Evolutionary conservation across 2,329 filamentous ascomycete genomes (phyloP).

Genomic region (Epichloe bromicola): DNA sequence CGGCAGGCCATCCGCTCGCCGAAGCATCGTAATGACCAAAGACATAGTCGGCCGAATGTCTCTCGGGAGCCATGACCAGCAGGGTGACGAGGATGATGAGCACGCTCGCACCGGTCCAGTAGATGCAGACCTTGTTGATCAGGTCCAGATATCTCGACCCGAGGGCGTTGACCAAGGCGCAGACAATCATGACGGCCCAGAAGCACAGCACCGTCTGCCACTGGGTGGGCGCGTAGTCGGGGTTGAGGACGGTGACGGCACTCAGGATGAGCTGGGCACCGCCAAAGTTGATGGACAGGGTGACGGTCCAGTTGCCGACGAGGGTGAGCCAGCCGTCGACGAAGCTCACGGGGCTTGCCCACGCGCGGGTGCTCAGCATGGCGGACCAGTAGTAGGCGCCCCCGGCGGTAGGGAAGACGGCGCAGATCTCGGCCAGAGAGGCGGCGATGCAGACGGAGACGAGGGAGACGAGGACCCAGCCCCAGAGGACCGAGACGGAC

Average conservation of each 20-base stretch:
- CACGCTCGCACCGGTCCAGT: constrained; percentile 60
- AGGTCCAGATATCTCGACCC: constrained; percentile 44
- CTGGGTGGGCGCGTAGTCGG: constrained; percentile 41
- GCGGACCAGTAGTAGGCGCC: constrained; percentile 66
- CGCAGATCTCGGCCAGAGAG: constrained; percentile 60
- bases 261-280: constrained; percentile 57
- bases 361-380: constrained; percentile 46
- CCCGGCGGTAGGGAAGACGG: constrained; percentile 48
- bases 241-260: constrained; percentile 52
- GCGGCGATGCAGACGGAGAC: constrained; percentile 62
- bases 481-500: constrained; percentile 62
- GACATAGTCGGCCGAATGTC: constrained; percentile 51
- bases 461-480: constrained; percentile 46
- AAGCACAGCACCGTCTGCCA: constrained; percentile 71
- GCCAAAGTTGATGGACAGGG: constrained; percentile 58
- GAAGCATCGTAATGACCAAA: constrained; percentile 57
- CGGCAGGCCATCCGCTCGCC: constrained; percentile 55
- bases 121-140: constrained; percentile 58
- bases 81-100: constrained; percentile 57
- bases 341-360: constrained; percentile 53
- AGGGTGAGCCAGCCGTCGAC: constrained; percentile 64
- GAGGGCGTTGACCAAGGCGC: constrained; percentile 56
- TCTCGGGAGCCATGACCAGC: constrained; percentile 50
- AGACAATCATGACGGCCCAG: constrained; percentile 49
- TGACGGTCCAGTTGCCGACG: constrained; percentile 58